phyloP scores from a whole-genome alignment of 2,329 filamentous ascomycete species.

The Scopulariopsis brevicaulis region DNA sequence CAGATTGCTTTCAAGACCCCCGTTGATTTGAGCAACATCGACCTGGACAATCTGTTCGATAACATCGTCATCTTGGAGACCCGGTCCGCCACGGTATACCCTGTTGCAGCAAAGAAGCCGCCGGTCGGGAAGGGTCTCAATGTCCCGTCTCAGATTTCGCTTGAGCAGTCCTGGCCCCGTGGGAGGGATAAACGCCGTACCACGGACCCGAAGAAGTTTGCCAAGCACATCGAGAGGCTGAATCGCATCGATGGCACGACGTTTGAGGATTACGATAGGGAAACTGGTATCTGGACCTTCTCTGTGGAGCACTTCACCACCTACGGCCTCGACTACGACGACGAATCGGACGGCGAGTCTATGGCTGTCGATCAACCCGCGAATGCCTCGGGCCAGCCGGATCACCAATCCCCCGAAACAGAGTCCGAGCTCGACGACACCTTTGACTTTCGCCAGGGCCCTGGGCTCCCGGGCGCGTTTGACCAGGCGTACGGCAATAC shows the following conservation, averaged over 20 bases:
- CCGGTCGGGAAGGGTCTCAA: conserved; percentile 81
- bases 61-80: conserved; percentile 65
- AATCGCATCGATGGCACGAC: conserved; percentile 69
- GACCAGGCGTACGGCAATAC: conserved; percentile 40
- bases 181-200: conserved; percentile 43
- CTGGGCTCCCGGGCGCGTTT: conserved; percentile 64
- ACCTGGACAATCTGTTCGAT: conserved; percentile 69
- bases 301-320: conserved; percentile 94
- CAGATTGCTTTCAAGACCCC: conserved; percentile 69
- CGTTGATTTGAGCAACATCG: conserved; percentile 71
- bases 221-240: conserved; percentile 75
- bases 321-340: conserved; percentile 78
- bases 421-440: conserved; percentile 35
- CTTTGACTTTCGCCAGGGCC: conserved; percentile 41
- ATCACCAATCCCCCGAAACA: conserved; percentile 4
- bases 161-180: conserved; percentile 90
- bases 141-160: conserved; percentile 74
- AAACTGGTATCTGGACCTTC: conserved; percentile 84
- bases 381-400: conserved; percentile 5
- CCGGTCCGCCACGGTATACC: conserved; percentile 83
- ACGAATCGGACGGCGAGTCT: conserved; percentile 50
- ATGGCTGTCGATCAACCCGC: conserved; percentile 7
- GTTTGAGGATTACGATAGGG: conserved; percentile 68
- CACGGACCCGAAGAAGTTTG: conserved; percentile 50
- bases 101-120: conserved; percentile 65